Conservation (phyloP, 2,329 filamentous ascomycete species). For the Monosporascus sp. region DNA sequence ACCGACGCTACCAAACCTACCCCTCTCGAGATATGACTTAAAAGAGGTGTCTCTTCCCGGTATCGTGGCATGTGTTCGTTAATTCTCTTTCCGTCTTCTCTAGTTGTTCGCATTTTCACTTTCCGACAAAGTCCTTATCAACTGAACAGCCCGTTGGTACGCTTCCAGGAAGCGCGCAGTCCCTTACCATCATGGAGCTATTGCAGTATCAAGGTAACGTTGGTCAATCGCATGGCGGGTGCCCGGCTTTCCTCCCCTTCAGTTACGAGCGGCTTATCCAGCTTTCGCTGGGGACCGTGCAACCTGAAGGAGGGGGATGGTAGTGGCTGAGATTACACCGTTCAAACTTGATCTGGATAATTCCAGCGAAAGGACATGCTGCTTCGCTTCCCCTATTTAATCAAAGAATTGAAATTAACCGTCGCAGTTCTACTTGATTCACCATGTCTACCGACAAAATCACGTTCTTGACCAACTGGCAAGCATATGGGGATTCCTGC, state of each 20-base stretch:
- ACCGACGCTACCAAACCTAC: neutral
- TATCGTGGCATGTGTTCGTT: neutral
- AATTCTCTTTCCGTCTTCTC: neutral
- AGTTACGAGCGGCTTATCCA: slow-evolving; percentile 1
- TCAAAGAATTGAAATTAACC: slow-evolving; percentile 36
- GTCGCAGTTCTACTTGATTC: slow-evolving; percentile 40
- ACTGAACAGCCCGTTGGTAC: slow-evolving; percentile 7
- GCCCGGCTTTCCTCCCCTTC: slow-evolving; percentile 28
- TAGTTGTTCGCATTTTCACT: neutral
- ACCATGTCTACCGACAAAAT: slow-evolving; percentile 80
- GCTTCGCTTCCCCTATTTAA: slow-evolving; percentile 45
- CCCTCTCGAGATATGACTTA: neutral
- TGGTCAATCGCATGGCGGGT: slow-evolving; percentile 33
- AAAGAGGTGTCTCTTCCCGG: neutral
- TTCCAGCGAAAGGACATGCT: slow-evolving; percentile 86
- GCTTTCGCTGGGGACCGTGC: slow-evolving; percentile 8
- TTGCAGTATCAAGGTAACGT: slow-evolving; percentile 37
- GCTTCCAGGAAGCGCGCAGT: slow-evolving; percentile 8
- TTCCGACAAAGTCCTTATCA: neutral
- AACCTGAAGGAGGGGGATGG: slow-evolving; percentile 5
- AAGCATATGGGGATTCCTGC: slow-evolving; percentile 26
- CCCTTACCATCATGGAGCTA: slow-evolving; percentile 26
- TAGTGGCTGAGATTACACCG: slow-evolving; percentile 22
- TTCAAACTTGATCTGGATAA: slow-evolving; percentile 78
- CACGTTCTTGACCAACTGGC: slow-evolving; percentile 81